Conservation (phyloP, 352 stramenopile genomes). For the Phytophthora sansomeana region DNA sequence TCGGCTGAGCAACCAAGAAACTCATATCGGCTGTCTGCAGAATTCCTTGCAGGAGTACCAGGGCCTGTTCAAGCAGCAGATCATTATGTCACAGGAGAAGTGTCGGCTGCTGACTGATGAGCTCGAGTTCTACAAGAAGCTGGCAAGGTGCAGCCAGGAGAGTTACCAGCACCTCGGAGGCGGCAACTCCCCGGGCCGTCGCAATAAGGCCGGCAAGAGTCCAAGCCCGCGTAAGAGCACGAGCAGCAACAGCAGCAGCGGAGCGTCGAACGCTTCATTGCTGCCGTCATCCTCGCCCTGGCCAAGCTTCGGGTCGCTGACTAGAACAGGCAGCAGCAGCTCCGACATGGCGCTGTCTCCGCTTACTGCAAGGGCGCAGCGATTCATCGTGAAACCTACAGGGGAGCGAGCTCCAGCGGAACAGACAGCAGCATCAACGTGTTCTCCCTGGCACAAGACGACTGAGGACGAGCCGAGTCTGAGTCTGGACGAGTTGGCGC, state of each 20-base stretch:
- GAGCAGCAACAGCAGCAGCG: slow-evolving; percentile 11
- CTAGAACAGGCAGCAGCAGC: slow-evolving; percentile 16
- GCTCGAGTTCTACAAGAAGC: slow-evolving; percentile 87
- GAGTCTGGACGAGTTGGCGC: slow-evolving; percentile 33
- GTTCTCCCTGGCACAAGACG: slow-evolving; percentile 14
- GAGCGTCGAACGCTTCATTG: slow-evolving; percentile 9
- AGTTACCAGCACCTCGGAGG: slow-evolving; percentile 40
- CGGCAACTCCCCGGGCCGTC: slow-evolving; percentile 27
- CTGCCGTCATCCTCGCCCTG: slow-evolving; percentile 18
- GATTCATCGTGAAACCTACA: slow-evolving; percentile 51
- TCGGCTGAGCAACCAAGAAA: slow-evolving; percentile 76
- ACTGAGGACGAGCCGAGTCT: slow-evolving; percentile 9
- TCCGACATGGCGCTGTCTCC: slow-evolving; percentile 24
- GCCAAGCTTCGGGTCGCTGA: slow-evolving; percentile 21
- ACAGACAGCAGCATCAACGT: slow-evolving; percentile 13
- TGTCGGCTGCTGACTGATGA: slow-evolving; percentile 78
- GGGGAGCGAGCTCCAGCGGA: slow-evolving; percentile 21
- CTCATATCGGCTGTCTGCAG: slow-evolving; percentile 74
- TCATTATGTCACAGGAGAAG: slow-evolving; percentile 85
- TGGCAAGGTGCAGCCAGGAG: slow-evolving; percentile 62
- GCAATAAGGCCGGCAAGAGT: slow-evolving; percentile 34
- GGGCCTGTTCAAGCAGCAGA: slow-evolving; percentile 83
- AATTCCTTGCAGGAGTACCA: slow-evolving; percentile 85
- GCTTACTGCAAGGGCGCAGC: slow-evolving; percentile 41
- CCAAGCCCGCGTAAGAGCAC: slow-evolving; percentile 32